A percentile compares a stretch with the other conserved stretches of the same genome.
Evolutionary conservation across 2,329 filamentous ascomycete genomes (phyloP).

Genomic region (Colletotrichum aenigma): DNA sequence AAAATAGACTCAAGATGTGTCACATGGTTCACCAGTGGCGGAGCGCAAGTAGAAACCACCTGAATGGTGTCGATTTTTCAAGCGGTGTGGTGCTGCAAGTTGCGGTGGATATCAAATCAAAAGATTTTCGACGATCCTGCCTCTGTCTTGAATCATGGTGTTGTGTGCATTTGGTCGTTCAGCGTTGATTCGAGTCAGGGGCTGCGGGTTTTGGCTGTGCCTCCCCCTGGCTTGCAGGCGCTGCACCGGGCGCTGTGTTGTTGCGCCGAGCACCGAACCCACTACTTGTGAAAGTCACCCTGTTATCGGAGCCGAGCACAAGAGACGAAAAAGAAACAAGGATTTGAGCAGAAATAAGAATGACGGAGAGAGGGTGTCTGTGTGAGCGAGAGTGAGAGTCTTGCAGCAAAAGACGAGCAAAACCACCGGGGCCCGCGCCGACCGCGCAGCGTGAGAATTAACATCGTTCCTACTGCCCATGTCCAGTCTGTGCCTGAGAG

Average conservation of each 20-base stretch:
- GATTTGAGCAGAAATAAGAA: neutral
- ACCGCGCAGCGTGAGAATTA: neutral
- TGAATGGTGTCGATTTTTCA: neutral
- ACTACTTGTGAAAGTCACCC: neutral
- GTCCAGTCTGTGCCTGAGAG: neutral
- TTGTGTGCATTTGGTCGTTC: neutral
- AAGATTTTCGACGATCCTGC: neutral
- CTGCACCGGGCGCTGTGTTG: neutral
- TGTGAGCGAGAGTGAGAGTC: no score
- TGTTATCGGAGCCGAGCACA: neutral
- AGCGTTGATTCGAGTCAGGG: neutral
- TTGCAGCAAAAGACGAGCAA: no score
- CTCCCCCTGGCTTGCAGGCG: neutral
- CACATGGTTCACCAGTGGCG: no score
- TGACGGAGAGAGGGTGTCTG: neutral
- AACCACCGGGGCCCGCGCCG: neutral
- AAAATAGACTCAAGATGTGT: no score
- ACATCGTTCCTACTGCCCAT: neutral
- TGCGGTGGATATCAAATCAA: neutral
- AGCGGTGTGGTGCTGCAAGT: neutral
- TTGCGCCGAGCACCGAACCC: neutral
- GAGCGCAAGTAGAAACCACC: neutral
- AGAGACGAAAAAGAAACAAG: neutral
- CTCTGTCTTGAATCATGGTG: neutral
- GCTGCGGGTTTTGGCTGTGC: neutral